Base-by-base conservation (phyloP, 805 yeast genomes). In the Saccharomyces cerevisiae region DNA sequence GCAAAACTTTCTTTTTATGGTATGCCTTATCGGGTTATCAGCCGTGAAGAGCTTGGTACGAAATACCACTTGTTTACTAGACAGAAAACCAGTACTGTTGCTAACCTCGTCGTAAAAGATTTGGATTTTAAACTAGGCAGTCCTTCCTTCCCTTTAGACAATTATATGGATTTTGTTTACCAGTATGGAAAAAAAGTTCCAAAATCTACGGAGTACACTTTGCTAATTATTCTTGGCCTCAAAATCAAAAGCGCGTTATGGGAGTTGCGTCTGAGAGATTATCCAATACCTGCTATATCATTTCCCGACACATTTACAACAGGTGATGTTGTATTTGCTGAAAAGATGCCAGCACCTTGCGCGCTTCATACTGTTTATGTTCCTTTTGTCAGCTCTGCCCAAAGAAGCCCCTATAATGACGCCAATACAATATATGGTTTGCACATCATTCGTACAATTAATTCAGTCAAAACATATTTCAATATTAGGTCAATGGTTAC, bases 311-410 rank as follows among this genome's bases (percentile, higher is more conserved):
- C 76, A 8, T 54, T 57, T 10, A 66, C 79, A 13, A 53, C 60
- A 3, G 82, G 82, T 29, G 83, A 83, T 61, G 46, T 83, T 30
- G 81, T 81, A 1, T 71, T 84, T 54, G 82, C 82, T 50, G 90
- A 84, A 57, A 79, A 77, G 56, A 72, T 81, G 68, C 69, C 72
- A 1, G 69, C 74, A 13, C 65, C 68, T 24, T 73, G 71, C 29
- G 79, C 81, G 51, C 66, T 76, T 64, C 71, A 83, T 58, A 70
- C 72, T 29, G 73, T 80, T 4, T 81, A 76, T 65, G 82, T 81
- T 2, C 83, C 83, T 1, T 82, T 81, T 64, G 82, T 84, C 3
- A 81, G 84, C 0, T 78, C 79, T 30, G 76, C 76, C 6, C 46
- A 50, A 1, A 47, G 46, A 1, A 68, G 71, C 2, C 68, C 69